Percentiles rank a stretch among this genome's conserved stretches.
Conservation (phyloP, 305 asterid genomes). For the Striga hermonthica region DNA sequence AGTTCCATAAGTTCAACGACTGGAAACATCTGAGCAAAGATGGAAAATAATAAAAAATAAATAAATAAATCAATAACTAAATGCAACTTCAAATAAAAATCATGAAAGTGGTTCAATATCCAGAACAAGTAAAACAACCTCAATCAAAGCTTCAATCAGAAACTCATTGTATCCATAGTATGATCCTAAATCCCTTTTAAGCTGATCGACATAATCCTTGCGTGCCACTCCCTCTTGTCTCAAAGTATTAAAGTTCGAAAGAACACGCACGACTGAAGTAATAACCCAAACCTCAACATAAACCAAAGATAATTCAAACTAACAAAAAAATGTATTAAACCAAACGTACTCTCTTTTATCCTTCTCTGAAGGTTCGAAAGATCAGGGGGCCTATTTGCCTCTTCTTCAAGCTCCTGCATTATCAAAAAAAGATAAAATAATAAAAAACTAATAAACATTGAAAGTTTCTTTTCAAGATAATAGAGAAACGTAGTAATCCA, state of each 20-base stretch:
- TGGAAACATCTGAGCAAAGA: constrained; percentile 66
- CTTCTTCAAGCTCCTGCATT: constrained; percentile 81
- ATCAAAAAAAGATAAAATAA: constrained; percentile 10
- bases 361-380: constrained; percentile 75
- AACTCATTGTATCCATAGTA: constrained; percentile 89
- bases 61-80: constrained; percentile 25
- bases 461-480: not conserved
- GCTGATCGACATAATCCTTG: constrained; percentile 71
- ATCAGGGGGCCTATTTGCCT: constrained; percentile 73
- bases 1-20: constrained; percentile 88
- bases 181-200: constrained; percentile 60
- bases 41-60: constrained; percentile 28
- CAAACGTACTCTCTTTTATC: constrained; percentile 75
- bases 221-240: constrained; percentile 76
- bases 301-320: constrained; percentile 17
- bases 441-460: constrained; percentile 16
- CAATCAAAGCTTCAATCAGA: constrained; percentile 67
- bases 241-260: constrained; percentile 66
- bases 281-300: constrained; percentile 24
- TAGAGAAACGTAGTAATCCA: constrained; percentile 14
- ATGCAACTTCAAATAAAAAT: constrained; percentile 16
- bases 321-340: not conserved
- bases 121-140: constrained; percentile 49
- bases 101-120: not conserved
- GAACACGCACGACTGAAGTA: constrained; percentile 78